Evolutionary conservation across 2,329 filamentous ascomycete species (phyloP), one percentile per base, ranked within the genome.

Genomic region (Paecilomyces dactylethromorphus): DNA sequence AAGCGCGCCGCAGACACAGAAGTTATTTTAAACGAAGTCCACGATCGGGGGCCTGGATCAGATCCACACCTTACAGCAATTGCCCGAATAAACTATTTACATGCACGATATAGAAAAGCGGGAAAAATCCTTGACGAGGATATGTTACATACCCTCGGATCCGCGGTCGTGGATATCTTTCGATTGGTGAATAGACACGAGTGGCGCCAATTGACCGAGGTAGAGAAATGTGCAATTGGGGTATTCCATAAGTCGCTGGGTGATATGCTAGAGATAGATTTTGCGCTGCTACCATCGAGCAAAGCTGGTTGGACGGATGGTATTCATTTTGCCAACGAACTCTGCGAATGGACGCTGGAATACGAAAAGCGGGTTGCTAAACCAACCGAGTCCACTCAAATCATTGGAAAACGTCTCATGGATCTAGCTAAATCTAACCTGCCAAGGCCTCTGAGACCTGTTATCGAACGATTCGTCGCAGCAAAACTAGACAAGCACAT

Each of bases 201-300:
- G 67, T 91, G 87, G 87, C 80, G 88, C 2, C 50, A 72, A 3
- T 70, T 89, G 15, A 84, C 81, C 8, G 80, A 84, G 1, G 79
- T 89, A 73, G 88, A 91, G 69, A 66, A 76, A 10, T 87, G 84
- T 60, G 87, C 86, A 1, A 69, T 85, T 79, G 51, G 82, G 79
- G 3, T 82, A 85, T 67, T 89, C 84, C 86, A 87, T 85, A 70
- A 76, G 76, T 58, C 75, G 87, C 26, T 71, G 1, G 87, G 86
- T 11, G 83, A 88, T 59, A 82, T 82, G 62, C 89, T 90, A 86
- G 79, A 78, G 0, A 88, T 90, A 54, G 60, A 65, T 1, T 71
- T 64, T 54, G 60, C 56, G 0, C 54, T 58, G 3, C 60, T 72
- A 6, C 64, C 64, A 2, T 68, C 66, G 24, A 26, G 32, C 50